Conservation (phyloP, 2,329 filamentous ascomycete genomes). For the Fusarium sp. region DNA sequence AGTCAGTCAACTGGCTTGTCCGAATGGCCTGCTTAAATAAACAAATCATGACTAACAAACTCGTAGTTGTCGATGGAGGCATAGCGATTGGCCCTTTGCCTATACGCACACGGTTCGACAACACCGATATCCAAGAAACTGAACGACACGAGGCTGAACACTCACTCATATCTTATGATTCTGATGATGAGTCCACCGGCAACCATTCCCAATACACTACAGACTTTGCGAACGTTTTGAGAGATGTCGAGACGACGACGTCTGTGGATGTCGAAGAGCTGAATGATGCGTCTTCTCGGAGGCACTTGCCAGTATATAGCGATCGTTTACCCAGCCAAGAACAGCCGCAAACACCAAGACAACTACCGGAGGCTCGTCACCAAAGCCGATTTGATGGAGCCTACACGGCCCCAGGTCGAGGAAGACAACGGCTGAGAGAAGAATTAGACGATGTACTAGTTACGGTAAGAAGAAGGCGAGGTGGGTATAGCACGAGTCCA, state of each 20-base stretch:
- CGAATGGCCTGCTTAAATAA: not conserved
- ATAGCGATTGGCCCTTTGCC: not conserved
- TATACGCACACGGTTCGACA: conserved; percentile 4
- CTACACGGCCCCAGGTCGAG: conserved; percentile 39
- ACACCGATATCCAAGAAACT: not conserved
- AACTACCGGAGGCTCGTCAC: conserved; percentile 45
- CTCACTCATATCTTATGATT: not conserved
- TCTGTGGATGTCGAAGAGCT: conserved; percentile 7
- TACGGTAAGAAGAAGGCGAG: conserved; percentile 20
- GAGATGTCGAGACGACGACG: not conserved
- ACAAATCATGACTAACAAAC: not conserved
- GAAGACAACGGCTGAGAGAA: conserved; percentile 18
- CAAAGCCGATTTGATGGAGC: conserved; percentile 42
- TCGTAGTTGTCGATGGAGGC: not conserved
- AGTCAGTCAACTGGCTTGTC: conserved; percentile 1
- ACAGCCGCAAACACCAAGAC: conserved; percentile 43
- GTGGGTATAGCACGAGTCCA: conserved; percentile 52
- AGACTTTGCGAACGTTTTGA: not conserved
- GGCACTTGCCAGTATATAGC: conserved; percentile 40
- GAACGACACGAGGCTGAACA: conserved; percentile 1
- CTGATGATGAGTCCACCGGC: conserved; percentile 10
- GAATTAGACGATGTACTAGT: conserved; percentile 4
- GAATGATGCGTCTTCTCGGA: conserved; percentile 1
- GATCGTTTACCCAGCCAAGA: conserved; percentile 29
- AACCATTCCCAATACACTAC: not conserved